A percentile compares a stretch with the other conserved stretches of the same genome.
Conservation (phyloP, 1,284 basidiomycete species). For the Microbotryum saponariae region DNA sequence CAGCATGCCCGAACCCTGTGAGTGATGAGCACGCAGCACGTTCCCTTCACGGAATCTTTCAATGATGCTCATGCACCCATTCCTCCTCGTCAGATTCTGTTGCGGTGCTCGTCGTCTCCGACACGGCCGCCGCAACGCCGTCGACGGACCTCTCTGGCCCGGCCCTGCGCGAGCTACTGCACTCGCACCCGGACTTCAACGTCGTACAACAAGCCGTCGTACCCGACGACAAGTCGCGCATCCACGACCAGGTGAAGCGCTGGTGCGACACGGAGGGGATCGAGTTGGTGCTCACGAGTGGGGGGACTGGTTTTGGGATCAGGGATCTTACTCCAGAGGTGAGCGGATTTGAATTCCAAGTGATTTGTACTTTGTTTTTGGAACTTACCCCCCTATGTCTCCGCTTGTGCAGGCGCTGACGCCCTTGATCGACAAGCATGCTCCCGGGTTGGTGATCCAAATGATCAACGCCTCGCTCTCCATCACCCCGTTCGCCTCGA, state of each 20-base stretch:
- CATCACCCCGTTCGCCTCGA: slow-evolving; percentile 68
- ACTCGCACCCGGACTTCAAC: slow-evolving; percentile 14
- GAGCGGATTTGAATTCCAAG: slow-evolving; percentile 11
- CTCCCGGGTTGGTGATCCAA: slow-evolving; percentile 70
- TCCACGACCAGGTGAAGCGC: slow-evolving; percentile 48
- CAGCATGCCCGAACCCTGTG: too few species aligned
- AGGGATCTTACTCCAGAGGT: slow-evolving; percentile 76
- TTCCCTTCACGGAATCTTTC: too few species aligned
- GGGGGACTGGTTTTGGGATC: slow-evolving; percentile 75
- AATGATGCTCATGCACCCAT: neutral
- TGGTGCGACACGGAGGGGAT: slow-evolving; percentile 48
- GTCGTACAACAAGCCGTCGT: slow-evolving; percentile 44
- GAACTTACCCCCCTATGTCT: neutral
- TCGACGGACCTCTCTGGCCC: slow-evolving; percentile 29
- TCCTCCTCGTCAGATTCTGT: slow-evolving; percentile 8
- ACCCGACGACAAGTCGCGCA: slow-evolving; percentile 55
- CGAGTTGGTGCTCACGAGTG: slow-evolving; percentile 72
- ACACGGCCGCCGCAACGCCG: slow-evolving; percentile 24
- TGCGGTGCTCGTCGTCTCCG: slow-evolving; percentile 28
- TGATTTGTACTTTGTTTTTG: neutral
- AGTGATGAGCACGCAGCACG: too few species aligned
- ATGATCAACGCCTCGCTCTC: slow-evolving; percentile 59
- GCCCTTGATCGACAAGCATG: slow-evolving; percentile 62
- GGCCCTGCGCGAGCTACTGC: slow-evolving; percentile 49
- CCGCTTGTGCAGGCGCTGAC: slow-evolving; percentile 53